Percentiles rank a stretch among this genome's conserved stretches.
Evolutionary conservation across 768 basidiomycete genomes (phyloP).

Genomic region (Trametes villosa): DNA sequence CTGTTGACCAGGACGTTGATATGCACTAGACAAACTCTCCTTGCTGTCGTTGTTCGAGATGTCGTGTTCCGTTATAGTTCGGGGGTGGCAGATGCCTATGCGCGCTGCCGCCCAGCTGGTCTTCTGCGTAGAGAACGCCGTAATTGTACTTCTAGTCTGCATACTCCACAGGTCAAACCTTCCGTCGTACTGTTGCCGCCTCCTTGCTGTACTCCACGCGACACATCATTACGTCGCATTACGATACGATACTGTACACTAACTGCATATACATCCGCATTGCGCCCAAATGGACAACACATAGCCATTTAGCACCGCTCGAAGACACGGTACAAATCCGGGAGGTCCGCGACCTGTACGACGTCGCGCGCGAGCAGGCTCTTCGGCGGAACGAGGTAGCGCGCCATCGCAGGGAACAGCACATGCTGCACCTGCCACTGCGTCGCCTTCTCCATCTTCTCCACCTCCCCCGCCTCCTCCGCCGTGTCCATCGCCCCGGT

Average conservation of each 20-base stretch:
- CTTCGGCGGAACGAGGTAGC: conserved; percentile 72
- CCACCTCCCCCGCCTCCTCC: conserved; percentile 31
- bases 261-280: neutral
- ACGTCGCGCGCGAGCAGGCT: conserved; percentile 73
- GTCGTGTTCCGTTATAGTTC: too few relatives aligned
- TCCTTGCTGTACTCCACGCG: too few relatives aligned
- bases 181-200: too few relatives aligned
- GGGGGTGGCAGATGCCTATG: neutral
- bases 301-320: conserved; percentile 69
- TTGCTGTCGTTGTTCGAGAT: neutral
- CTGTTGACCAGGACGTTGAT: conserved; percentile 24
- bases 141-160: neutral
- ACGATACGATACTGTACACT: neutral
- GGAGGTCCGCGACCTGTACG: conserved; percentile 86
- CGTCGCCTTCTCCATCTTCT: conserved; percentile 54
- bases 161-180: too few relatives aligned
- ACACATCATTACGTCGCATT: too few relatives aligned
- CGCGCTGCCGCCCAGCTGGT: neutral
- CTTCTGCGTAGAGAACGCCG: neutral
- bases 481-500: neutral
- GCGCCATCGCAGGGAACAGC: conserved; percentile 83
- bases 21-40: conserved; percentile 5
- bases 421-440: conserved; percentile 91
- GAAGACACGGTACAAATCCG: conserved; percentile 93
- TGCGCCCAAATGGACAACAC: too few relatives aligned